Conservation (phyloP, 179 eudicot species). For the Amaranthus tricolor region DNA sequence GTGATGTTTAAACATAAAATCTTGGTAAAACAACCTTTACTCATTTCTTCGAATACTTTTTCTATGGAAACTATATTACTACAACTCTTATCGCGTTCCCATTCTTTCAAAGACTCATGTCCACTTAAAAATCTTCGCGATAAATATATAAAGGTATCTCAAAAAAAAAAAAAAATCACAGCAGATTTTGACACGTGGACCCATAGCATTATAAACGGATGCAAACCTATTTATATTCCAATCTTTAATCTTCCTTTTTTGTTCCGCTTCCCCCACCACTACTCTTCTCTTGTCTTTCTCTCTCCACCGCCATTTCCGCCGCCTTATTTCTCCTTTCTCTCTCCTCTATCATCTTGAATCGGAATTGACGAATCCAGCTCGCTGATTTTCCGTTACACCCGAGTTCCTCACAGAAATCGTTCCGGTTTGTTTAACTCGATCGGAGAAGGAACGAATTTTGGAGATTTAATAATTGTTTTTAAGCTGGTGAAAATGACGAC, state of each 20-base stretch:
- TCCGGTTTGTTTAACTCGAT: slow-evolving; percentile 1
- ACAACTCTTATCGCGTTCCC: too few species aligned
- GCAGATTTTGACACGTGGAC: slow-evolving; percentile 31
- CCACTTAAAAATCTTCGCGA: slow-evolving; percentile 5
- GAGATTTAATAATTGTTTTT: neutral
- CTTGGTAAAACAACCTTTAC: too few species aligned
- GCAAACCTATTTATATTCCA: slow-evolving; percentile 99
- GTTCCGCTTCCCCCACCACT: slow-evolving; percentile 25
- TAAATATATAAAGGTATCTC: neutral
- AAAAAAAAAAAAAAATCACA: neutral
- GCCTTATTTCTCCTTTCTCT: neutral
- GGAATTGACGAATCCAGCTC: neutral
- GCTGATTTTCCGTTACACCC: too few species aligned
- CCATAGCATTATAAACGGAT: slow-evolving; percentile 50
- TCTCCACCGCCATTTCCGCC: neutral
- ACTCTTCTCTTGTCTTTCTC: slow-evolving; percentile 11
- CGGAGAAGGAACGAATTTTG: slow-evolving; percentile 1
- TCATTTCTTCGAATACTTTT: too few species aligned
- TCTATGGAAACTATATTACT: too few species aligned
- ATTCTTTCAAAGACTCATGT: neutral
- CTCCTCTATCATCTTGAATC: neutral
- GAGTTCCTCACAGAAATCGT: neutral
- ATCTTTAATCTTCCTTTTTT: slow-evolving; percentile 20
- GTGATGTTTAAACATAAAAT: too few species aligned
- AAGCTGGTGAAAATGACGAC: slow-evolving; percentile 39